Evolutionary conservation across 2,329 filamentous ascomycete species (phyloP).

Genomic region (Ascosphaera apis): DNA sequence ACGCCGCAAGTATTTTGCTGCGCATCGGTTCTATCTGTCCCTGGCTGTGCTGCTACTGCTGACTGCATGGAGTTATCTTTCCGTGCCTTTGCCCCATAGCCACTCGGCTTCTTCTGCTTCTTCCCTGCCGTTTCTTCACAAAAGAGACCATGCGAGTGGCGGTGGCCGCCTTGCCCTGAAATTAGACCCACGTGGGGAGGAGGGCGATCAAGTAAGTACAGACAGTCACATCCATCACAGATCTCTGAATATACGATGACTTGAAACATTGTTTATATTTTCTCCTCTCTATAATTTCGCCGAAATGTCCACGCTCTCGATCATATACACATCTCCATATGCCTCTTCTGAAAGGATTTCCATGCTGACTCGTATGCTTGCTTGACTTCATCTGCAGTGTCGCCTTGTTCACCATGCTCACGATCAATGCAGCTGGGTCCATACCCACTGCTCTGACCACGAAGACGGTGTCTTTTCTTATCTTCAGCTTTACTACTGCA

Average conservation of each 20-base stretch:
- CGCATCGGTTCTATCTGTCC: not conserved
- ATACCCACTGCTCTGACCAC: slow-evolving; percentile 61
- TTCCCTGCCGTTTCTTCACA: not conserved
- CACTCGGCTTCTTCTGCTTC: not conserved
- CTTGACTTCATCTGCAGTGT: slow-evolving; percentile 30
- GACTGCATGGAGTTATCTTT: not conserved
- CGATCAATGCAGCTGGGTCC: slow-evolving; percentile 75
- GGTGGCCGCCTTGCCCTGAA: not conserved
- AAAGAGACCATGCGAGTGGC: no score
- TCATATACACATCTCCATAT: not conserved
- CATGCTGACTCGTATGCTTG: slow-evolving; percentile 1
- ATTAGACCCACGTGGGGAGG: not conserved
- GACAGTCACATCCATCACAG: no score
- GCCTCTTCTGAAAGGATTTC: not conserved
- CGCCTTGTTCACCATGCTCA: slow-evolving; percentile 50
- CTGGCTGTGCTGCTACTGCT: slow-evolving; percentile 1
- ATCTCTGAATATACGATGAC: no score
- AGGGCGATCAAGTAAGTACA: slow-evolving; percentile 4
- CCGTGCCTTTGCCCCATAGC: not conserved
- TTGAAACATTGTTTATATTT: not conserved
- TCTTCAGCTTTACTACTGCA: slow-evolving; percentile 76
- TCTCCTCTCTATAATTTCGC: no score
- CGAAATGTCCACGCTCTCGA: no score
- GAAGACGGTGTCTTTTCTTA: slow-evolving; percentile 80
- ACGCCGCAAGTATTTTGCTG: not conserved